These are phyloP conservation scores for Xylaria sp. DNA, from an alignment of 495 filamentous ascomycete genomes.

Conservation along the genomic window DNA sequence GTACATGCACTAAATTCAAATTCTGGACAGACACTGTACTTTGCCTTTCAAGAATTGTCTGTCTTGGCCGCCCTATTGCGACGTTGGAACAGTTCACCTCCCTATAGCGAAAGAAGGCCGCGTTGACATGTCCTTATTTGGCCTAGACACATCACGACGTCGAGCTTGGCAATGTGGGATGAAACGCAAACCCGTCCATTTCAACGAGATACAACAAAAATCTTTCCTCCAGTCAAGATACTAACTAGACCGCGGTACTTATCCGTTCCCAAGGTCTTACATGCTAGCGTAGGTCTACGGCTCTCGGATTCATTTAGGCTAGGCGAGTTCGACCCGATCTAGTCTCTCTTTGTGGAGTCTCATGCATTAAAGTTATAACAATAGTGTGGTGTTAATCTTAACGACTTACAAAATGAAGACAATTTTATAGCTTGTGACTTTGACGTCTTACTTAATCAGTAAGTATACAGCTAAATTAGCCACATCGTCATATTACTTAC, in stretches of 20 bases:
- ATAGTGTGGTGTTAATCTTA: not conserved
- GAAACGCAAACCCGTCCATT: constrained; percentile 4
- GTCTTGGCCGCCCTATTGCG: not conserved
- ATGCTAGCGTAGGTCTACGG: too few species aligned
- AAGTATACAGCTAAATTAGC: not conserved
- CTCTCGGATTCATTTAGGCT: too few species aligned
- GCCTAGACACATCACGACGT: not conserved
- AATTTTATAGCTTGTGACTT: not conserved
- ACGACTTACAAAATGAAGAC: not conserved
- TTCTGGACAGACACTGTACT: not conserved
- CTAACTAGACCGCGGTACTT: not conserved
- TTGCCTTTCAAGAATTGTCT: not conserved
- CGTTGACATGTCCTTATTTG: constrained; percentile 17
- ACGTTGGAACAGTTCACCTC: not conserved
- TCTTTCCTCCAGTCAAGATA: not conserved
- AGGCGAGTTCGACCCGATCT: too few species aligned
- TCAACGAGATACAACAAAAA: not conserved
- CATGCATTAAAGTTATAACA: not conserved
- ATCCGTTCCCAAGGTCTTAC: not conserved
- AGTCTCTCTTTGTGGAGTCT: not conserved
- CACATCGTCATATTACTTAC: too few species aligned
- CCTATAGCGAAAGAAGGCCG: constrained; percentile 2
- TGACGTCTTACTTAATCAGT: not conserved
- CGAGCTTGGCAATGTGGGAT: constrained; percentile 13
- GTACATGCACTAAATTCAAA: constrained; percentile 1